Evolutionary conservation across 1,284 basidiomycete genomes (phyloP).

Genomic region (Malassezia cuniculi): DNA sequence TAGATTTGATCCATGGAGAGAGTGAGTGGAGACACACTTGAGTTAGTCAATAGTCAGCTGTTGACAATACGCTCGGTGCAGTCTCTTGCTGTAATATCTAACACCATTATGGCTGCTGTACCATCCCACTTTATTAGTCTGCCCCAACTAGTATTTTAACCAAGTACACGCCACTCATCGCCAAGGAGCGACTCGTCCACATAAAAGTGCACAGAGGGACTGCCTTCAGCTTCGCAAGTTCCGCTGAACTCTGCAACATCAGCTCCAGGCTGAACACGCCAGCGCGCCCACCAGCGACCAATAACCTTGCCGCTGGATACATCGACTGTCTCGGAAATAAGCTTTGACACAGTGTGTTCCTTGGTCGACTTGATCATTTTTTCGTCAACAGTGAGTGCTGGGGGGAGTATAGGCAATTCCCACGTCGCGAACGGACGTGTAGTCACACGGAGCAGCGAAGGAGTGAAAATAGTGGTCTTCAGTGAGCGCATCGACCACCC

Average conservation of each 20-base stretch:
- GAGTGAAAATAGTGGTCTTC: conserved; percentile 60
- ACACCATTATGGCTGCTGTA: too few species aligned
- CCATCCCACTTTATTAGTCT: too few species aligned
- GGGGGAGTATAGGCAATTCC: conserved; percentile 25
- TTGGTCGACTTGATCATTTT: background rate
- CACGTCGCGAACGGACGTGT: conserved; percentile 64
- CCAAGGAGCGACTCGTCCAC: conserved; percentile 65
- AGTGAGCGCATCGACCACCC: conserved; percentile 55
- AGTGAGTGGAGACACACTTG: too few species aligned
- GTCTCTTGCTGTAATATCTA: too few species aligned
- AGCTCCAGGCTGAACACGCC: conserved; percentile 53
- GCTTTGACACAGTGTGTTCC: conserved; percentile 13
- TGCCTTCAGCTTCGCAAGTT: conserved; percentile 18
- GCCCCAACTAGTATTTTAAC: conserved; percentile 4
- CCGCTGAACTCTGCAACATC: conserved; percentile 44
- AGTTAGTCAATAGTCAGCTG: too few species aligned
- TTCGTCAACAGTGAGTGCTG: conserved; percentile 8
- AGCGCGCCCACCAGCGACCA: conserved; percentile 65
- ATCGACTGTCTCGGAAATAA: conserved; percentile 33
- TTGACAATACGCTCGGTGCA: too few species aligned
- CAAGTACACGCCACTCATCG: conserved; percentile 38
- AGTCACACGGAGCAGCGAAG: conserved; percentile 58
- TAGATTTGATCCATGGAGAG: too few species aligned
- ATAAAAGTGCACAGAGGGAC: conserved; percentile 57
- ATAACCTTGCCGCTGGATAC: conserved; percentile 53